Conservation (phyloP, 768 basidiomycete species). For the Lenzites betulinus region DNA sequence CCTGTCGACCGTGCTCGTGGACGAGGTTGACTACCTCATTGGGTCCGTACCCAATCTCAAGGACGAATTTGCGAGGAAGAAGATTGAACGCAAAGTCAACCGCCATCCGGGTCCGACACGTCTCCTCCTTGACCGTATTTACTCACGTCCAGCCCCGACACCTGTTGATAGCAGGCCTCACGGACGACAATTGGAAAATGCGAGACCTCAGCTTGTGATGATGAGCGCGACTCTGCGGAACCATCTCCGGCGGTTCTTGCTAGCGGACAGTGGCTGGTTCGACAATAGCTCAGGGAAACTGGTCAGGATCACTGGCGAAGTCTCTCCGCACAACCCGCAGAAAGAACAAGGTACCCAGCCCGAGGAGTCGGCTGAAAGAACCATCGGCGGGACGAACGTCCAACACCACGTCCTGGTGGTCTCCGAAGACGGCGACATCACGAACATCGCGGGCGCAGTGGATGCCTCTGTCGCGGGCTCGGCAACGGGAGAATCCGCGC, state of each 20-base stretch:
- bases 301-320: slow-evolving; percentile 25
- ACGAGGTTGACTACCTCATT: slow-evolving; percentile 76
- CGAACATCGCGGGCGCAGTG: slow-evolving; percentile 55
- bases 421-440: slow-evolving; percentile 49
- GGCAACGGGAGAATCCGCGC: neutral
- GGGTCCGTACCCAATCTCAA: slow-evolving; percentile 48
- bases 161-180: neutral
- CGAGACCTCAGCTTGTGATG: slow-evolving; percentile 59
- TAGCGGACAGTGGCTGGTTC: slow-evolving; percentile 62
- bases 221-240: slow-evolving; percentile 71
- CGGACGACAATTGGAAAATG: neutral
- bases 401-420: slow-evolving; percentile 67
- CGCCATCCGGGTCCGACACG: slow-evolving; percentile 63
- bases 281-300: slow-evolving; percentile 13
- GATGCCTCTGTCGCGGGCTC: neutral
- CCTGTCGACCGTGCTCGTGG: slow-evolving; percentile 64
- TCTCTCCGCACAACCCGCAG: slow-evolving; percentile 8
- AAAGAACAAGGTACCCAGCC: neutral
- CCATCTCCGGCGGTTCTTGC: slow-evolving; percentile 54
- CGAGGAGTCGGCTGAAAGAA: slow-evolving; percentile 11
- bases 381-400: slow-evolving; percentile 21
- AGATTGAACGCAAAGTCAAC: slow-evolving; percentile 41
- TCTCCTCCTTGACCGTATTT: slow-evolving; percentile 60
- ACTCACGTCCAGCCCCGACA: slow-evolving; percentile 21
- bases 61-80: slow-evolving; percentile 40